Conservation (phyloP, 2,329 filamentous ascomycete species). For the Penicillium sp. region DNA sequence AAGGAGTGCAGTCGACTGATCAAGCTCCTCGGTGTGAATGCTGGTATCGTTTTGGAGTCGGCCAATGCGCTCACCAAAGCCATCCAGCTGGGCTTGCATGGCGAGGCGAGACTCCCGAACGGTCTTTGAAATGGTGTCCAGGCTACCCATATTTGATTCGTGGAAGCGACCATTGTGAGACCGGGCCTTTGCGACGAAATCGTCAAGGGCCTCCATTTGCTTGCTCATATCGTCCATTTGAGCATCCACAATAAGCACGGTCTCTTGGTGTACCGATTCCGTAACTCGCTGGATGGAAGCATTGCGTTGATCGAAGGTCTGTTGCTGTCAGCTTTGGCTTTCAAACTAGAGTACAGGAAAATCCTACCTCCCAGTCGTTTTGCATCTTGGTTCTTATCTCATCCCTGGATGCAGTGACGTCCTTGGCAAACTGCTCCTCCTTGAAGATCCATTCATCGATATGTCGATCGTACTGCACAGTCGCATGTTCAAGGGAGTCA, state of each 20-base stretch:
- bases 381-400: constrained; percentile 77
- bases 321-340: constrained; percentile 24
- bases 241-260: constrained; percentile 81
- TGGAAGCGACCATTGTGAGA: constrained; percentile 78
- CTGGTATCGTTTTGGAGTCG: constrained; percentile 68
- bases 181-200: constrained; percentile 80
- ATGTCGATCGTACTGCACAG: constrained; percentile 64
- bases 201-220: constrained; percentile 88
- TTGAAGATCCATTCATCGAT: constrained; percentile 73
- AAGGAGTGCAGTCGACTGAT: constrained; percentile 62
- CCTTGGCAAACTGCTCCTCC: constrained; percentile 67
- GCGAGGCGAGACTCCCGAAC: constrained; percentile 71
- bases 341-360: neutral
- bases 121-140: constrained; percentile 64
- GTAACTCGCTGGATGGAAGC: constrained; percentile 80
- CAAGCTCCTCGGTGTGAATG: constrained; percentile 57
- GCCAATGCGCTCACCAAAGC: constrained; percentile 66
- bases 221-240: constrained; percentile 82
- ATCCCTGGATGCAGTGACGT: constrained; percentile 71
- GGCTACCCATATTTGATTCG: constrained; percentile 62
- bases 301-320: constrained; percentile 74
- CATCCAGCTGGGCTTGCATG: constrained; percentile 68
- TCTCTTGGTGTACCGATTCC: constrained; percentile 84
- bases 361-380: constrained; percentile 74
- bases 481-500: constrained; percentile 62